Percentiles rank a stretch among this genome's conserved stretches.
phyloP scores from a whole-genome alignment of 305 asterid species.

The Nicotiana rustica region DNA sequence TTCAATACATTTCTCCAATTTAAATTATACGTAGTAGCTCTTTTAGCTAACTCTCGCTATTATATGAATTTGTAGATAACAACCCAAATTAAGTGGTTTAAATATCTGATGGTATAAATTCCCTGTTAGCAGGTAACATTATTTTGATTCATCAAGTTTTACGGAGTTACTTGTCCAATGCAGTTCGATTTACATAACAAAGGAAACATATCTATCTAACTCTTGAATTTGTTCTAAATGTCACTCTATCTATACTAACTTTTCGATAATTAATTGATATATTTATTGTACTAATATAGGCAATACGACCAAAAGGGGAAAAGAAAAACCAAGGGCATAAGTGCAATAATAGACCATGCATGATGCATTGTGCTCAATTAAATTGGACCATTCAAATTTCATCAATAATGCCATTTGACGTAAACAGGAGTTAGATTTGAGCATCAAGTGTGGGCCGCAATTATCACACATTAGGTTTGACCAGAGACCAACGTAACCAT shows the following conservation, averaged over 20 bases:
- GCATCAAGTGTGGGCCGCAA: slow-evolving; percentile 33
- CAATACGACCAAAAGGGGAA: not conserved
- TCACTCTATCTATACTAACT: not conserved
- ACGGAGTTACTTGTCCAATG: not conserved
- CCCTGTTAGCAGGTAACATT: no score
- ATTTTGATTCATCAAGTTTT: not conserved
- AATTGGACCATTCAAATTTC: slow-evolving; percentile 32
- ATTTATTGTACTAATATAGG: not conserved
- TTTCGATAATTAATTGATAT: not conserved
- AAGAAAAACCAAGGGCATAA: not conserved
- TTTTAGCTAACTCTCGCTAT: no score
- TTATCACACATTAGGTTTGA: slow-evolving; percentile 48
- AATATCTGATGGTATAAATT: no score
- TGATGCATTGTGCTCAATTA: not conserved
- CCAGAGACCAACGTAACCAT: slow-evolving; percentile 47
- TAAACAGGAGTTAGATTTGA: slow-evolving; percentile 54
- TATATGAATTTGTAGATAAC: no score
- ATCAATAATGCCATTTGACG: slow-evolving; percentile 47
- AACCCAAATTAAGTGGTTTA: no score
- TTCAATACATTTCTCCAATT: not conserved
- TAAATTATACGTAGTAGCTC: no score
- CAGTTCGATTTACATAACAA: not conserved
- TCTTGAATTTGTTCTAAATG: not conserved
- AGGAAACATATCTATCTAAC: not conserved
- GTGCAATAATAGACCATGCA: not conserved